These are phyloP conservation scores for Pythium monospermum DNA, from an alignment of 352 stramenopile genomes.

Conservation along the genomic window DNA sequence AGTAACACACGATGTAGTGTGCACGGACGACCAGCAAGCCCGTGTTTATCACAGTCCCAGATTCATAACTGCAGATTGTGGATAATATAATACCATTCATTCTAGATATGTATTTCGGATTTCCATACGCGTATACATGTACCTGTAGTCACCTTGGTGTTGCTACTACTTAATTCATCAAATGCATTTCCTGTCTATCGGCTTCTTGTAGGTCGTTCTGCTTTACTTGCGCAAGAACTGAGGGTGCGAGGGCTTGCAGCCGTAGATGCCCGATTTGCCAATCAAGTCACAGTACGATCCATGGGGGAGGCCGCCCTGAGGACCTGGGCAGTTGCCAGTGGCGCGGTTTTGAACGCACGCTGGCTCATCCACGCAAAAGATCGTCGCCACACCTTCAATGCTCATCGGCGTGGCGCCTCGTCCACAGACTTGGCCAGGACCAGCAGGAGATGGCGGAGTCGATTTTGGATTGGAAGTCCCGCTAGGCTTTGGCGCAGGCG, in stretches of 20 bases:
- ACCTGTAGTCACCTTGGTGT: too few relatives aligned
- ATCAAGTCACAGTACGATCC: slow-evolving; percentile 40
- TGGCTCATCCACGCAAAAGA: slow-evolving; percentile 36
- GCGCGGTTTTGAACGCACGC: slow-evolving; percentile 26
- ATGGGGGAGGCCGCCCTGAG: slow-evolving; percentile 31
- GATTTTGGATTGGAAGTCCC: too few relatives aligned
- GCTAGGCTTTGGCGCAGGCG: not conserved
- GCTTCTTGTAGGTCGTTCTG: not conserved
- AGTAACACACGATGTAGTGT: too few relatives aligned
- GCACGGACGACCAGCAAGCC: too few relatives aligned
- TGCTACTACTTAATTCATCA: too few relatives aligned
- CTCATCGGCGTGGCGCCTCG: slow-evolving; percentile 13
- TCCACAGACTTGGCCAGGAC: not conserved
- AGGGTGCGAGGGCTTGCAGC: slow-evolving; percentile 26
- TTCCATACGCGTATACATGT: too few relatives aligned
- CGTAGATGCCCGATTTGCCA: slow-evolving; percentile 31
- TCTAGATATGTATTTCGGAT: too few relatives aligned
- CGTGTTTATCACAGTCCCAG: too few relatives aligned
- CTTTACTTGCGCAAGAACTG: not conserved
- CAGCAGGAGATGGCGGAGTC: not conserved
- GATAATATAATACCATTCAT: too few relatives aligned
- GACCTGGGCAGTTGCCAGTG: slow-evolving; percentile 30
- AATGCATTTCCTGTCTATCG: too few relatives aligned
- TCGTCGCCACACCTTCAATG: slow-evolving; percentile 19
- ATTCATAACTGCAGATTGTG: too few relatives aligned